Base-by-base conservation (phyloP, 257 asterid species). In the Penstemon barbatus region DNA sequence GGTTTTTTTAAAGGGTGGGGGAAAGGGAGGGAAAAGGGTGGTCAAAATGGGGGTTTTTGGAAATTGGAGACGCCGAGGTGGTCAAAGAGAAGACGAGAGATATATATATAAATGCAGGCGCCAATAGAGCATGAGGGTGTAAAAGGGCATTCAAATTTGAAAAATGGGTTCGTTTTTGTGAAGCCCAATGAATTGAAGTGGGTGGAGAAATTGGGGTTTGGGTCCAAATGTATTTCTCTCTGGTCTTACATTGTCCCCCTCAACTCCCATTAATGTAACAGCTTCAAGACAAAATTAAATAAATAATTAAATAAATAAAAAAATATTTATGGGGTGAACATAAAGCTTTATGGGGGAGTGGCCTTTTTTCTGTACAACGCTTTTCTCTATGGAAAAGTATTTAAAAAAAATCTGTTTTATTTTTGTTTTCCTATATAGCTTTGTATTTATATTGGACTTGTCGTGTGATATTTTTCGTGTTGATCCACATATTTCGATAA, bases 61-160 rank as follows among this genome's bases (percentile, higher is more conserved):
- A 74, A 71, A 64, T 71, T 75, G 79, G 82, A 46, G 84, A 72
- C 58, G 87, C 75, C 91, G 91, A 87, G 91, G 96, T 60, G 74
- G 96, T 92, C 98, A 89, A 87, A 86, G 84, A 57, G 70, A 69
- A 64, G 9, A 66, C 61, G 81, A 78, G 87, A 74, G 85, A 84
- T 84, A 25, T 25, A 84, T 84, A 25, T 25, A 63, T 56, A 19
- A 25, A 80, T 48, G 79, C 78, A 76, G 84, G 94, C 80, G 83
- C 75, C 82, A 78, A 74, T 78, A 48, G 71, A 73, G 83, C 59
- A 69, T 62, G 67, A 82, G 84, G 76, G 66, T 58, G 71, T 68
- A 82, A 80, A 74, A 68, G 79, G 81, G 65, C 40, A 44, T 83
- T 88, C 85, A 86, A 90, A 90, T 83, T 88, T 83, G 87, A 86